Base-by-base conservation (phyloP, 495 filamentous ascomycete genomes). In the Xylaria acuta region DNA sequence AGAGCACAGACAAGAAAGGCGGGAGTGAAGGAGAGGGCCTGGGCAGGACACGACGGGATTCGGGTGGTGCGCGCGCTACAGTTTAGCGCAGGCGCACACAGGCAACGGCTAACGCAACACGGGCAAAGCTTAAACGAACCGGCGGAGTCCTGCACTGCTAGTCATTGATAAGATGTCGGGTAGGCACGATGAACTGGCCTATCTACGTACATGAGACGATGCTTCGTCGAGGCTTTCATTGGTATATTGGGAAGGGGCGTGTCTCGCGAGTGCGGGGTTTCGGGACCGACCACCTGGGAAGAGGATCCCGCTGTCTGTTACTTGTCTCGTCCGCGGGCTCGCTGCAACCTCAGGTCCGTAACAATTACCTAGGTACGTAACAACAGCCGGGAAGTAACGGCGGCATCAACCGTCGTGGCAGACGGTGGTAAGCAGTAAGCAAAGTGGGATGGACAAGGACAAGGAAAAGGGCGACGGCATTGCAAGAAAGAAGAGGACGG, bases 1-100 rank as follows among this genome's bases (percentile, higher is more conserved):
- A 56, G 64, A 41, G 41, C 60, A 72, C 72, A 71, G 75, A 51
- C 64, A 73, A 64, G 68, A 51, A 51, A 9, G 18, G 45, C 27
- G 64, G 8, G 65, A 49, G 65, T 34, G 47, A 43, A 7, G 60
- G 38, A 43, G 60, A 64, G n/a, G 58, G 38, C 22, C 38, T 43
- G 11, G 60, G 38, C 12, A 18, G n/a, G 38, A 64, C 38, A 30
- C 6, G 59, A 34, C 59, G 22, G 60, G 18, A n/a, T 22, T 40
- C 11, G 20, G 22, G 45, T 12, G 45, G 60, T 22, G 30, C 27
- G 64, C 27, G 18, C 30, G 40, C 45, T 22, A 67, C 64, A 2
- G 45, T 60, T 25, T 60, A 64, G 47, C 65, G 47, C 63, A 41
- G 14, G 34, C 14, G 65, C 47, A 38, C 8, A 27, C n/a, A 49